Conservation (phyloP, 176 grass and related monocot species). For the Hordeum vulgare region DNA sequence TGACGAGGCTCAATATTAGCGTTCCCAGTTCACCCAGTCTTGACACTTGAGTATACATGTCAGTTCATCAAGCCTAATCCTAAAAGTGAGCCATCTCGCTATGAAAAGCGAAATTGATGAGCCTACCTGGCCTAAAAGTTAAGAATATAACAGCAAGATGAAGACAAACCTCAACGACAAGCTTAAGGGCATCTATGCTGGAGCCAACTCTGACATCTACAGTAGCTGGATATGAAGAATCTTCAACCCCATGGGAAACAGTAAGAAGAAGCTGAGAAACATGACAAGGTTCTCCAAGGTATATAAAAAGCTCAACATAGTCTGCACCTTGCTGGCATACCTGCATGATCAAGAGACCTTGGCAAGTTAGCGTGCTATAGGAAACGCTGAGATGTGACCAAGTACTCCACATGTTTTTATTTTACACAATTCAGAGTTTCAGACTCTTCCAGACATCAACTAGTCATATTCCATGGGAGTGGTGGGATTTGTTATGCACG, state of each 20-base stretch:
- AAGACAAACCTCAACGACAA: slow-evolving; percentile 81
- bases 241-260: slow-evolving; percentile 72
- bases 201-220: slow-evolving; percentile 94
- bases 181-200: slow-evolving; percentile 83
- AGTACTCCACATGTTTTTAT: neutral
- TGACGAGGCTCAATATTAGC: neutral
- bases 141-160: slow-evolving; percentile 25
- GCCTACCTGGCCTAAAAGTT: neutral
- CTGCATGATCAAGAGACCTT: slow-evolving; percentile 44
- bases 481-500: neutral
- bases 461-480: neutral
- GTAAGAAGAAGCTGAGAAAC: slow-evolving; percentile 88
- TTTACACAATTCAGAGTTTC: neutral
- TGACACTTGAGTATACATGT: neutral
- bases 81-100: neutral
- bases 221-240: slow-evolving; percentile 74
- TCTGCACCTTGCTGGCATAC: slow-evolving; percentile 93
- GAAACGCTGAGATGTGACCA: slow-evolving; percentile 1
- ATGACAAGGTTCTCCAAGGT: slow-evolving; percentile 86
- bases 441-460: neutral
- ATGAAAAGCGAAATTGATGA: slow-evolving; percentile 14
- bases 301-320: slow-evolving; percentile 95
- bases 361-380: neutral
- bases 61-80: neutral
- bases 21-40: slow-evolving; percentile 5